Evolutionary conservation across 768 basidiomycete species (phyloP).

Genomic region (Punctularia strigosozonata): DNA sequence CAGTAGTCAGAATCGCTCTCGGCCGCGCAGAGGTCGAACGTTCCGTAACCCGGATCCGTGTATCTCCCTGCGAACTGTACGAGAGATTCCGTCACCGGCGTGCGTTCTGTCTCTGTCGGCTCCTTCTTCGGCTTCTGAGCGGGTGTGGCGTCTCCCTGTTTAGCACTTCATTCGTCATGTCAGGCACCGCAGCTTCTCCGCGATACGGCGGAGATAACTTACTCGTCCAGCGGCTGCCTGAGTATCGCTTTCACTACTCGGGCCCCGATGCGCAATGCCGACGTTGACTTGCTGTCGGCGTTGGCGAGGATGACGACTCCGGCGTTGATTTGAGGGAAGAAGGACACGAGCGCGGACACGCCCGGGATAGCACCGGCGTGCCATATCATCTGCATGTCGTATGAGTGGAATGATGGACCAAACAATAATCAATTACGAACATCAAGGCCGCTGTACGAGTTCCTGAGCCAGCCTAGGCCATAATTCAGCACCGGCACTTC

Average conservation of each 20-base stretch:
- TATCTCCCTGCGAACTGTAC: conserved; percentile 25
- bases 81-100: no score
- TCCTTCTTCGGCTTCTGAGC: no score
- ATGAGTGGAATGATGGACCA: no score
- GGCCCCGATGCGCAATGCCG: no score
- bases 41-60: conserved; percentile 23
- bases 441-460: conserved; percentile 28
- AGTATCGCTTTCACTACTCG: no score
- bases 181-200: no score
- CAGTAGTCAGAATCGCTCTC: conserved; percentile 13
- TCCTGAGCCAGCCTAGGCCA: conserved; percentile 29
- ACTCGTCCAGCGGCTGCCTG: no score
- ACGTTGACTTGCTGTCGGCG: conserved; percentile 9
- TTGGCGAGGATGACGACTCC: conserved; percentile 20
- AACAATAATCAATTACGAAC: conserved; percentile 12
- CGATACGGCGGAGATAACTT: no score
- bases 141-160: no score
- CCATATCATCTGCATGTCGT: conserved; percentile 18
- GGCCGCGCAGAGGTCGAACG: conserved; percentile 23
- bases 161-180: no score
- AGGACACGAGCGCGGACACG: conserved; percentile 16
- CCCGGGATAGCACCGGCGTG: conserved; percentile 26
- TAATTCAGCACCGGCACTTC: conserved; percentile 22
- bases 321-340: conserved; percentile 23
- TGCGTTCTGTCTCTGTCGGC: no score